Evolutionary conservation across 2,329 filamentous ascomycete species (phyloP), one percentile per base, ranked within the genome.

Genomic region (Didymella segeticola): DNA sequence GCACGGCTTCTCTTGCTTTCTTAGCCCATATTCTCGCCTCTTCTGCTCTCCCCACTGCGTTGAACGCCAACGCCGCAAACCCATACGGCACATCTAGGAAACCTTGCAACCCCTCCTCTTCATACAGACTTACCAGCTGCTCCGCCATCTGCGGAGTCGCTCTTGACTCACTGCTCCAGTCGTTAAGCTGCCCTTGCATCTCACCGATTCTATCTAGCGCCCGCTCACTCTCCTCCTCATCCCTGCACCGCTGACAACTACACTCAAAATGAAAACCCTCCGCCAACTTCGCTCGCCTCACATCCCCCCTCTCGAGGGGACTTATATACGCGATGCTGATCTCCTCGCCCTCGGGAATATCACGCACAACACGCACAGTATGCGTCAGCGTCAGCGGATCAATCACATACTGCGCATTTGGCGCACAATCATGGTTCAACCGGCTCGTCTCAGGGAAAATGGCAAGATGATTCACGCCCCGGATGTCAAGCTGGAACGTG

Each of bases 301-400:
- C 51, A 1, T 56, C 43, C 2, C 66, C 66, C 4, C 49, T 56
- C n/a, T 74, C 68, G 4, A 78, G 60, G 0, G 75, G 71, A 11
- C 71, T 72, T 12, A 75, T 72, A 34, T 78, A 79, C n/a, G 76
- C 71, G 20, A 79, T 77, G 0, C 68, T 75, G 6, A 79, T 73
- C 53, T 79, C 77, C 41, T 77, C 75, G 11, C 70, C 75, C 17
- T 59, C 15, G 11, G 53, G 54, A 20, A 77, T 69, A 3, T 67
- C 63, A 17, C 75, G 58, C 1, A 71, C 72, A 1, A 70, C 74
- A 36, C 71, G 69, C 0, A 78, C 75, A n/a, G 70, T 68, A 47
- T 78, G 76, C n/a, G 73, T 75, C 3, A 79, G 58, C 15, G 64
- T 55, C 1, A 66, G 41, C 0, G 65, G 55, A 37, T 77, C 72